Evolutionary conservation across 768 basidiomycete genomes (phyloP).

Genomic region (Lentinula sp.): DNA sequence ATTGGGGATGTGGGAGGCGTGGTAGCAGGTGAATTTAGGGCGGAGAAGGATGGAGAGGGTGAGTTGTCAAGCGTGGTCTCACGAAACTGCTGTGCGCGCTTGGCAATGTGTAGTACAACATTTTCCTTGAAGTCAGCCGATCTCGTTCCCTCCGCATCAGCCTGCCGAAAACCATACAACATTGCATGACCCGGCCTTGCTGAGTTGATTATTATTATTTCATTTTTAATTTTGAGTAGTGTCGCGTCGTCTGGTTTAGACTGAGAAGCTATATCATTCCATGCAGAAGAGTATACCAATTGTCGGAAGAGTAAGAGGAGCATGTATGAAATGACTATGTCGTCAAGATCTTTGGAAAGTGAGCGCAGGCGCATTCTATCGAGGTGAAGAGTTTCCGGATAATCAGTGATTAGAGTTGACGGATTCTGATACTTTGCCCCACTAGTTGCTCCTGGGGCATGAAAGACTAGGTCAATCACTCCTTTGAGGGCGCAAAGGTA

Average conservation of each 20-base stretch:
- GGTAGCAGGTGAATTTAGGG: conserved; percentile 2
- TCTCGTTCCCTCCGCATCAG: conserved; percentile 32
- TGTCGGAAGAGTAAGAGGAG: conserved; percentile 78
- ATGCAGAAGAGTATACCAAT: conserved; percentile 43
- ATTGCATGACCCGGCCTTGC: conserved; percentile 60
- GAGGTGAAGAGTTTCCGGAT: conserved; percentile 78
- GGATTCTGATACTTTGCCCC: background rate
- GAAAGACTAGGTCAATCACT: conserved; percentile 61
- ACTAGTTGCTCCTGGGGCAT: conserved; percentile 29
- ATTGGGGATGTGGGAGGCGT: conserved; percentile 1
- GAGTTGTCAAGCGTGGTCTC: background rate
- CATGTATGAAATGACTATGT: conserved; percentile 73
- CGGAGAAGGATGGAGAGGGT: background rate
- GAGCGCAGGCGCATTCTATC: conserved; percentile 65
- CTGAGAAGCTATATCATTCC: conserved; percentile 18
- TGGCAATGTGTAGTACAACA: conserved; percentile 71
- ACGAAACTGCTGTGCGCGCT: conserved; percentile 51
- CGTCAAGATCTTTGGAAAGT: conserved; percentile 67
- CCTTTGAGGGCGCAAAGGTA: conserved; percentile 55
- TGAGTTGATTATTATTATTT: conserved; percentile 66
- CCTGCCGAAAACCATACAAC: conserved; percentile 18
- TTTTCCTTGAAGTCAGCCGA: conserved; percentile 56
- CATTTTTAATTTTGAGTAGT: conserved; percentile 59
- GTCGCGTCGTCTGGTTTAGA: conserved; percentile 45
- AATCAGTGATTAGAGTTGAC: conserved; percentile 31